These are phyloP conservation scores for Poteriospumella lacustris DNA, from an alignment of 108 stramenopile species.

Conservation along the genomic window DNA sequence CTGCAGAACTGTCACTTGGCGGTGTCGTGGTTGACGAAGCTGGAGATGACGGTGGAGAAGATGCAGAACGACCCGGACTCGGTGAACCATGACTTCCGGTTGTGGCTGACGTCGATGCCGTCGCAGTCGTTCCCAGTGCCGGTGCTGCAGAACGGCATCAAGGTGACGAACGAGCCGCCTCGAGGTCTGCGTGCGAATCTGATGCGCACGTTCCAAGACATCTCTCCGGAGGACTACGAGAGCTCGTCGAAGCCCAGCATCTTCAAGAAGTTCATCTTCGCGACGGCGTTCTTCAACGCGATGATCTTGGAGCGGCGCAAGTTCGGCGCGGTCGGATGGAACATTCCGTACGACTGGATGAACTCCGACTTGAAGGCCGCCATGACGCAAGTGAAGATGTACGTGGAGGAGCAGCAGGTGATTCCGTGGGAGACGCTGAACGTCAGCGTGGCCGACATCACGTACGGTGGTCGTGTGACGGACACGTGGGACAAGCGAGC, in stretches of 20 bases:
- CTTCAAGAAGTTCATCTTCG: conserved; percentile 55
- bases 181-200: conserved; percentile 57
- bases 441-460: conserved; percentile 51
- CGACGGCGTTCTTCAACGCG: conserved; percentile 56
- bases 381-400: conserved; percentile 57
- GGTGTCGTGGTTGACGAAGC: conserved; percentile 38
- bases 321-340: conserved; percentile 59
- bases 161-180: conserved; percentile 60
- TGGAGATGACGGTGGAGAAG: conserved; percentile 28
- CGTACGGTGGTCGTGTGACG: conserved; percentile 56
- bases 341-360: conserved; percentile 62
- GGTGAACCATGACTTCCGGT: conserved; percentile 41
- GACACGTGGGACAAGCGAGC: conserved; percentile 56
- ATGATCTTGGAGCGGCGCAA: conserved; percentile 56
- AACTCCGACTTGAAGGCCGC: conserved; percentile 57
- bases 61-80: conserved; percentile 24
- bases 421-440: conserved; percentile 56
- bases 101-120: conserved; percentile 60
- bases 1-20: conserved; percentile 48
- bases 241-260: conserved; percentile 29
- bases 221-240: conserved; percentile 52
- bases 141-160: conserved; percentile 57
- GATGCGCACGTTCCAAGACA: conserved; percentile 48
- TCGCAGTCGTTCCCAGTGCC: conserved; percentile 54
- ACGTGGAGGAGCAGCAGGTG: conserved; percentile 48